Evolutionary conservation across 345 rosid species (phyloP), one percentile per base, ranked within the genome.

Genomic region (Linum tenue): DNA sequence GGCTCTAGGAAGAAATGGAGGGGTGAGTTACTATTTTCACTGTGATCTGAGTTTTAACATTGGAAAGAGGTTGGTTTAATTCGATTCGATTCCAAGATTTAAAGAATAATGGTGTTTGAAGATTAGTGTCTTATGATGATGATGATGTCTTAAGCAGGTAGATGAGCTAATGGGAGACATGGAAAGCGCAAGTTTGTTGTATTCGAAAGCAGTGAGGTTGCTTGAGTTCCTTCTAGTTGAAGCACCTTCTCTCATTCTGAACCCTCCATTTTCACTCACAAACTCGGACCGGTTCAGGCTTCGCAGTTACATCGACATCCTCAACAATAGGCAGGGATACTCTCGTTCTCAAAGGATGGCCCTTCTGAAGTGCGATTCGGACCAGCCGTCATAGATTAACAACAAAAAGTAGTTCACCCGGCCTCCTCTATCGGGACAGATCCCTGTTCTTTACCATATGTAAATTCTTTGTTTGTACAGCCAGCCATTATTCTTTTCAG

Each of bases 251-350:
- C 91, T 90, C 64, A 80, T 83, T 68, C 81, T 94, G 43, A 94
- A 87, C 69, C 99, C 97, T 15, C 91, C 95, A 1, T 79, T 94
- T 69, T 90, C 92, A 31, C 92, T 94, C 66, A 91, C 99, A 69
- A 88, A 85, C 80, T 84, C 91, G 8, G 91, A 84, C 64, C 82
- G 87, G 60, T 77, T 75, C 60, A 81, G 95, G 64, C 95, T 94
- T 12, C 76, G 80, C 15, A 79, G 64, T 10, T 94, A 90, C 75
- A 88, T 94, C 15, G 86, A 83, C 62, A 67, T 79, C 60, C 95
- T 94, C 56, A 88, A 83, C 42, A 81, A 77, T 68, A 82, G 96
- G 80, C 86, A 79, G 65, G 77, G 76, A 56, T 83, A 85, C 72
- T 78, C 78, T 4, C 79, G 79, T 48, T 82, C 88, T 6, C 88